A percentile compares a stretch with the other conserved stretches of the same genome.
phyloP scores from a whole-genome alignment of 2,329 filamentous ascomycete genomes.

The Hypoxylon sp. region DNA sequence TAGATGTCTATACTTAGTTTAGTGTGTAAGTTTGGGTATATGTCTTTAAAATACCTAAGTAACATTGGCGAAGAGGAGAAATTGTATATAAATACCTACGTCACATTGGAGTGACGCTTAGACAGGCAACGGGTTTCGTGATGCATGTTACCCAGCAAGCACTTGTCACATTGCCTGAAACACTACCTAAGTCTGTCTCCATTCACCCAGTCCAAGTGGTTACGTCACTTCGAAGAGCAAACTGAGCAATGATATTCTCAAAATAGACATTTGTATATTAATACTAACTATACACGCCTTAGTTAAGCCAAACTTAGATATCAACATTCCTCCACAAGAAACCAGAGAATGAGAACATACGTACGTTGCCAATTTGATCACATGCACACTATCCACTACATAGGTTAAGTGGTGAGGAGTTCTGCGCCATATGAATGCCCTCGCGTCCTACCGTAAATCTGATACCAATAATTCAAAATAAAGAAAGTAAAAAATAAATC shows the following conservation, averaged over 20 bases:
- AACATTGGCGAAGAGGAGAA: not conserved
- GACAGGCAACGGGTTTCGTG: slow-evolving; percentile 22
- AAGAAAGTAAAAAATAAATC: slow-evolving; percentile 6
- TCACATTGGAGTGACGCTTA: slow-evolving; percentile 10
- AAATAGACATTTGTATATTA: not conserved
- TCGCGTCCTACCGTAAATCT: not conserved
- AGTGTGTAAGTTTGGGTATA: not conserved
- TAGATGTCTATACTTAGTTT: not conserved
- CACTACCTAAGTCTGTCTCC: slow-evolving; percentile 14
- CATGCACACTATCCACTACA: not conserved
- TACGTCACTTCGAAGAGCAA: slow-evolving; percentile 21
- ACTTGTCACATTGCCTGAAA: slow-evolving; percentile 22
- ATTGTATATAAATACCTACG: slow-evolving; percentile 7
- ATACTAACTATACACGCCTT: not conserved
- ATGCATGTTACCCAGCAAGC: slow-evolving; percentile 19
- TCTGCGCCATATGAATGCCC: slow-evolving; percentile 15
- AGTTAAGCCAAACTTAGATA: not conserved
- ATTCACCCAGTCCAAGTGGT: slow-evolving; percentile 17
- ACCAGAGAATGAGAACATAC: not conserved
- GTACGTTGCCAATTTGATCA: not conserved
- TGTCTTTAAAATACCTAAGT: not conserved
- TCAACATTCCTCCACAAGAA: not conserved
- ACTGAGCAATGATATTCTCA: not conserved
- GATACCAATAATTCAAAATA: not conserved
- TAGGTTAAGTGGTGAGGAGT: slow-evolving; percentile 5